These are phyloP conservation scores for Aspergillus haitiensis DNA, from an alignment of 495 filamentous ascomycete genomes.

Conservation along the genomic window DNA sequence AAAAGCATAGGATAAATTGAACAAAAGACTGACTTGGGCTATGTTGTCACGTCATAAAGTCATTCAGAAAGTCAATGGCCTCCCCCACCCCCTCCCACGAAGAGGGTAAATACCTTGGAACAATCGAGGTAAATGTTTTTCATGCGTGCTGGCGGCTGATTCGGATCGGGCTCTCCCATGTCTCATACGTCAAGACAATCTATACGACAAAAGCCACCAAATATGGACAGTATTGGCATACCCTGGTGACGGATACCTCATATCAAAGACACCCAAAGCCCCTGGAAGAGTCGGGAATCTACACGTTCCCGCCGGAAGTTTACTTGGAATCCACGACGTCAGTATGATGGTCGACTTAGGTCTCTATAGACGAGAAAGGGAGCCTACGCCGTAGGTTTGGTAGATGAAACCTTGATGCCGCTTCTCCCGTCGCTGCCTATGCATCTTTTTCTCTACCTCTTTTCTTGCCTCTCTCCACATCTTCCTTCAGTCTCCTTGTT, in stretches of 20 bases:
- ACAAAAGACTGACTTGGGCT: not conserved
- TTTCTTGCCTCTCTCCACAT: not conserved
- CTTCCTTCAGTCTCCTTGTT: not conserved
- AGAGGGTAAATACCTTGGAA: not conserved
- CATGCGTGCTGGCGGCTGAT: slow-evolving; percentile 28
- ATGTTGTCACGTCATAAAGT: slow-evolving; percentile 1
- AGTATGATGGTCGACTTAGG: slow-evolving; percentile 34
- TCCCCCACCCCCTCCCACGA: not conserved
- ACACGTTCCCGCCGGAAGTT: not conserved
- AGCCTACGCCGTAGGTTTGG: slow-evolving; percentile 2
- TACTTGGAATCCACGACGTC: slow-evolving; percentile 37
- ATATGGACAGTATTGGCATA: not conserved
- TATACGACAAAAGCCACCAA: slow-evolving; percentile 5
- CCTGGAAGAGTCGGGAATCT: too few species aligned
- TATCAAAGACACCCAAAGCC: too few species aligned
- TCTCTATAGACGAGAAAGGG: not conserved
- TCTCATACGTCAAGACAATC: slow-evolving; percentile 32
- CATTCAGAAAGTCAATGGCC: slow-evolving; percentile 3
- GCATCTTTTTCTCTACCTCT: not conserved
- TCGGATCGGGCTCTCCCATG: slow-evolving; percentile 31
- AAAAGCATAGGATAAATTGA: too few species aligned
- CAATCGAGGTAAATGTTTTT: slow-evolving; percentile 12
- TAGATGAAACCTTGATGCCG: not conserved
- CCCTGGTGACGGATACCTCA: too few species aligned
- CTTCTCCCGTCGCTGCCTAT: not conserved